Conservation (phyloP, 371 early-diverging fungal genomes). For the Nematocida displodere region DNA sequence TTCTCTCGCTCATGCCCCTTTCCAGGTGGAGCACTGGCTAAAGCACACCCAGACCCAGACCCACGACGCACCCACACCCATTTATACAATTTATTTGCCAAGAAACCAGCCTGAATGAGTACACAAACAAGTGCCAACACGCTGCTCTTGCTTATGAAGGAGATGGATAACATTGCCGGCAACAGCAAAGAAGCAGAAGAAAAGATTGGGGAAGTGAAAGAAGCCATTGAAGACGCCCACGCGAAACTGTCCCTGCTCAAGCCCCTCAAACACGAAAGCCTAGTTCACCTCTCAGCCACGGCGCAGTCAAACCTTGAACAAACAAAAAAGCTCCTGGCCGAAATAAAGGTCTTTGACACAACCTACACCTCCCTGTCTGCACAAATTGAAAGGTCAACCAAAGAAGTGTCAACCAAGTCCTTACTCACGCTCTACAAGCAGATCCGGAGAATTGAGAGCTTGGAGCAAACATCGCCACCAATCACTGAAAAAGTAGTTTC, state of each 20-base stretch:
- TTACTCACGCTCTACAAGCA: slow-evolving; percentile 4
- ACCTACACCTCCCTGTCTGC: slow-evolving; percentile 8
- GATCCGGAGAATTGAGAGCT: not conserved
- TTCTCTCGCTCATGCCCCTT: too few relatives aligned
- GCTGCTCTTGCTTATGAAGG: slow-evolving; percentile 11
- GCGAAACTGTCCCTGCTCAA: not conserved
- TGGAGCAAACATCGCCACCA: not conserved
- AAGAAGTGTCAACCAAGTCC: not conserved
- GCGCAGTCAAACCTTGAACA: slow-evolving; percentile 33
- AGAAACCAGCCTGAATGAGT: too few relatives aligned
- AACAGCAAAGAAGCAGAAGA: not conserved
- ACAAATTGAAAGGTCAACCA: slow-evolving; percentile 9
- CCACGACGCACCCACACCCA: too few relatives aligned
- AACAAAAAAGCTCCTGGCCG: not conserved
- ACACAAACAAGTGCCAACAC: too few relatives aligned
- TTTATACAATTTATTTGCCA: too few relatives aligned
- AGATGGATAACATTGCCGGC: slow-evolving; percentile 2
- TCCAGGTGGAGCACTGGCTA: too few relatives aligned
- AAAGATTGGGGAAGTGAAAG: not conserved
- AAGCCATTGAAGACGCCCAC: not conserved
- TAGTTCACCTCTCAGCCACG: slow-evolving; percentile 9
- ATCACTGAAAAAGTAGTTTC: slow-evolving; percentile 32
- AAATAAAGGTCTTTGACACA: slow-evolving; percentile 19
- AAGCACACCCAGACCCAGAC: too few relatives aligned
- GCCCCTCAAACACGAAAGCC: not conserved